Base-by-base conservation (phyloP, 768 basidiomycete genomes). In the Amanita pallidorosea region DNA sequence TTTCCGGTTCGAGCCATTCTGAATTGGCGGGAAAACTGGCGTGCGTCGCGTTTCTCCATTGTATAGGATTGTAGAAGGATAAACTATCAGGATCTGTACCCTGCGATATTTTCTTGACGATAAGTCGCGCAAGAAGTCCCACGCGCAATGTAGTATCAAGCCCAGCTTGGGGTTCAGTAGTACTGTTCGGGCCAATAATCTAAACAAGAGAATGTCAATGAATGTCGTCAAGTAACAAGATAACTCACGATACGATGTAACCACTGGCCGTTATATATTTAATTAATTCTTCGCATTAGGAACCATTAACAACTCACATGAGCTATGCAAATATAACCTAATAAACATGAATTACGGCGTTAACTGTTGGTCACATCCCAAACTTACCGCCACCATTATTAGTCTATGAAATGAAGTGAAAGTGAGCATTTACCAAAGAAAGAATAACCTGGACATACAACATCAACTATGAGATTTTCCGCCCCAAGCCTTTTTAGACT, bases 251-350 rank as follows among this genome's bases (percentile, higher is more conserved):
- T 68, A 27, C 71, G 69, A 56, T 72, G 73, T 33, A 75, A 65
- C 70, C 69, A 75, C 71, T 74, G 25, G 17, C 15, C 49, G 23
- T 38, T 18, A 53, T 31, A 17, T 20, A 38, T 13, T 13, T 13
- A 5, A 36, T 52, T 35, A 51, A 29, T 7, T 53, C 42, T 11
- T 53, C 42, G 29, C 29, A 46, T 22, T 51, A 17, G 7, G 20
- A 29, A 18, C 40, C 11, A 17, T 18, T 15, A 50, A 37, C 45
- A 27, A 54, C 77, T 62, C 57, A 79, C 78, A 61, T 79, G 75
- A 9, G 79, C 77, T 37, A 77, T 68, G 60, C 80, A 81, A 52
- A 81, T 77, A 63, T 72, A 81, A 12, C 77, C 65, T 67, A 44
- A 6, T 7, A 34, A 20, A 23, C 27, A 31, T 7, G 41, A 45